These are phyloP conservation scores for Hymenoscyphus albidus DNA, from an alignment of 2,329 filamentous ascomycete genomes.

Conservation along the genomic window DNA sequence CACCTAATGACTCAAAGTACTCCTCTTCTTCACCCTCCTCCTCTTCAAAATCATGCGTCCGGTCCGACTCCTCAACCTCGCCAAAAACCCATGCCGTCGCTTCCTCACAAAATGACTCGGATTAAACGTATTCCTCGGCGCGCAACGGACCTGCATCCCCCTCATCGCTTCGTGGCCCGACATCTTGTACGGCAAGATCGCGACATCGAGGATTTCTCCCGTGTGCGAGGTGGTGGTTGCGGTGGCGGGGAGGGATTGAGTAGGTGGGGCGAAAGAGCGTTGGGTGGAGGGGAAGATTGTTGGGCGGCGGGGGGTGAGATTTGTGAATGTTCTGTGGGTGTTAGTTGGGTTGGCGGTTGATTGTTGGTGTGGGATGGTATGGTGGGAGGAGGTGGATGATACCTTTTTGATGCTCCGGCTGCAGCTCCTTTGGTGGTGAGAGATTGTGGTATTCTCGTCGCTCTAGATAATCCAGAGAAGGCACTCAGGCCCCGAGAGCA, in stretches of 20 bases:
- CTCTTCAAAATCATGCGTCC: slow-evolving; percentile 31
- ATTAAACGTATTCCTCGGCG: slow-evolving; percentile 34
- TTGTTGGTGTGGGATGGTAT: not conserved
- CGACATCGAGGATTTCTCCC: slow-evolving; percentile 22
- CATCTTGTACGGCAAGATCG: slow-evolving; percentile 28
- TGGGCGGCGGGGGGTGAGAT: slow-evolving; percentile 29
- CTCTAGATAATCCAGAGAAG: slow-evolving; percentile 13
- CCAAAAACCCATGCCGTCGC: slow-evolving; percentile 37
- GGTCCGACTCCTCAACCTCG: slow-evolving; percentile 33
- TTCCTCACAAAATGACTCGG: slow-evolving; percentile 38
- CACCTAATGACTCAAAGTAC: slow-evolving; percentile 34
- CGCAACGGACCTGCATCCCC: slow-evolving; percentile 33
- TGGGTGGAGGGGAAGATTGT: slow-evolving; percentile 23
- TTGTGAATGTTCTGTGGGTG: slow-evolving; percentile 32
- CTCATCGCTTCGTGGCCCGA: slow-evolving; percentile 32
- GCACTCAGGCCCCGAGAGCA: slow-evolving; percentile 27
- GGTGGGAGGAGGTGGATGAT: not conserved
- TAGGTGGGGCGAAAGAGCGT: not conserved
- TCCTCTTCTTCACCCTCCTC: slow-evolving; percentile 34
- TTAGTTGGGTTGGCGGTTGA: slow-evolving; percentile 5
- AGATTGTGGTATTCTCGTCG: slow-evolving; percentile 14
- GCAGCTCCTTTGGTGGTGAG: slow-evolving; percentile 9
- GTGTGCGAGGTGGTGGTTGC: slow-evolving; percentile 6
- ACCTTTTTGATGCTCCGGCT: slow-evolving; percentile 23
- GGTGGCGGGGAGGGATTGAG: not conserved